phyloP scores from a whole-genome alignment of 495 filamentous ascomycete species.

The Stereocaulon alpinum region DNA sequence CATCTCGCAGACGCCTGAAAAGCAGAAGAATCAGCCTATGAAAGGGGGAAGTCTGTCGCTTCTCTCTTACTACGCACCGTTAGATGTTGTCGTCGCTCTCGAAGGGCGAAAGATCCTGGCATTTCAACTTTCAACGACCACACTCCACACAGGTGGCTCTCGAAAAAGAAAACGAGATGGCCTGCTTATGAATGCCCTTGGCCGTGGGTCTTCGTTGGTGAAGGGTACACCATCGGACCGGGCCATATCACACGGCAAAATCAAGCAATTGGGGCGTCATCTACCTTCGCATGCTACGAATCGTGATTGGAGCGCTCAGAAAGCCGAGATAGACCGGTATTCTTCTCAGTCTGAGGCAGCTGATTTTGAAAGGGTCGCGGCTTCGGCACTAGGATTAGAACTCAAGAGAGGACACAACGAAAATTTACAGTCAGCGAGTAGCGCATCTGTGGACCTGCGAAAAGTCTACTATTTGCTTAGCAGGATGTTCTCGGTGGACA shows the following conservation, averaged over 20 bases:
- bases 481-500: constrained; percentile 40
- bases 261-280: background rate
- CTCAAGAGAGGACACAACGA: background rate
- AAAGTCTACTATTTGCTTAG: constrained; percentile 42
- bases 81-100: constrained; percentile 41
- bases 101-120: constrained; percentile 38
- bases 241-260: background rate
- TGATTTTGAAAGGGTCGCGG: constrained; percentile 45
- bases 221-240: background rate
- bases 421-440: background rate
- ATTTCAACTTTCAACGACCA: constrained; percentile 36
- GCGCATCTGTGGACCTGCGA: constrained; percentile 31
- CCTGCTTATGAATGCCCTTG: constrained; percentile 60
- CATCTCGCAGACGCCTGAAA: background rate
- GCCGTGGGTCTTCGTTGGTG: constrained; percentile 37
- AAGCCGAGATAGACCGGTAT: constrained; percentile 34
- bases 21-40: background rate
- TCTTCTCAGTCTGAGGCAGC: constrained; percentile 33
- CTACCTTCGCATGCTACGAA: background rate
- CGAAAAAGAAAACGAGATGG: constrained; percentile 55
- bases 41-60: constrained; percentile 20
- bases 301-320: constrained; percentile 10
- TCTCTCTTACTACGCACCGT: constrained; percentile 39
- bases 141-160: constrained; percentile 16
- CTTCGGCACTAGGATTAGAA: constrained; percentile 16